These are phyloP conservation scores for Malassezia pachydermatis DNA, from an alignment of 1,284 basidiomycete species.

Conservation along the genomic window DNA sequence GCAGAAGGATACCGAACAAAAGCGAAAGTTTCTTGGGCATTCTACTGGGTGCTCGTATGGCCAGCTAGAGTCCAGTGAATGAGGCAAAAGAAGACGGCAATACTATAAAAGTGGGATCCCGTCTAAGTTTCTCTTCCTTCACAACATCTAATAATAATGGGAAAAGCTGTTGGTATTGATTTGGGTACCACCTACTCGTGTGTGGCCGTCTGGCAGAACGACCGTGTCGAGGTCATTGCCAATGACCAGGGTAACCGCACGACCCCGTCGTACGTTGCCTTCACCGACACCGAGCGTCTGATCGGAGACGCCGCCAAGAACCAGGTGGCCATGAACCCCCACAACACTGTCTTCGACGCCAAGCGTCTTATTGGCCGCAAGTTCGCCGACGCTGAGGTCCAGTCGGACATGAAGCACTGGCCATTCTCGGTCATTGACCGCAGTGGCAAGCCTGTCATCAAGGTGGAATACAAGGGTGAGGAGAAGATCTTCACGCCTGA, in stretches of 20 bases:
- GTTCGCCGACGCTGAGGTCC: slow-evolving; percentile 75
- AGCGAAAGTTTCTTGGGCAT: slow-evolving; percentile 17
- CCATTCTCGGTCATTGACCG: slow-evolving; percentile 81
- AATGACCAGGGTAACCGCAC: slow-evolving; percentile 97
- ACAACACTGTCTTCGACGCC: slow-evolving; percentile 63
- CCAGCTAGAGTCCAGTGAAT: neutral
- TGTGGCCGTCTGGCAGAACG: slow-evolving; percentile 86
- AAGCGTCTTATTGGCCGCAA: slow-evolving; percentile 83
- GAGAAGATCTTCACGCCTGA: slow-evolving; percentile 86
- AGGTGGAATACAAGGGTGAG: slow-evolving; percentile 82
- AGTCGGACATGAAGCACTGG: slow-evolving; percentile 88
- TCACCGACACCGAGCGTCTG: slow-evolving; percentile 72
- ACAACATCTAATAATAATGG: slow-evolving; percentile 22
- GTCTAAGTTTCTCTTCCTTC: neutral
- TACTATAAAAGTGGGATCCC: slow-evolving; percentile 10
- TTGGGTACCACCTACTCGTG: slow-evolving; percentile 64
- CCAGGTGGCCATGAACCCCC: slow-evolving; percentile 61
- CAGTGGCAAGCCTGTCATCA: slow-evolving; percentile 72
- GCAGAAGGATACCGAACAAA: slow-evolving; percentile 13
- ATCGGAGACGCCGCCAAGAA: slow-evolving; percentile 90
- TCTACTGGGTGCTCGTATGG: slow-evolving; percentile 14
- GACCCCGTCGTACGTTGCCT: slow-evolving; percentile 59
- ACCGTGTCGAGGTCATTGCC: slow-evolving; percentile 83
- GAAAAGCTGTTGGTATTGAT: slow-evolving; percentile 85
- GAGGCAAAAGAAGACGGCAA: neutral